Conservation (phyloP, 1,139 yeast species). For the Petasospora rhodanensis region DNA sequence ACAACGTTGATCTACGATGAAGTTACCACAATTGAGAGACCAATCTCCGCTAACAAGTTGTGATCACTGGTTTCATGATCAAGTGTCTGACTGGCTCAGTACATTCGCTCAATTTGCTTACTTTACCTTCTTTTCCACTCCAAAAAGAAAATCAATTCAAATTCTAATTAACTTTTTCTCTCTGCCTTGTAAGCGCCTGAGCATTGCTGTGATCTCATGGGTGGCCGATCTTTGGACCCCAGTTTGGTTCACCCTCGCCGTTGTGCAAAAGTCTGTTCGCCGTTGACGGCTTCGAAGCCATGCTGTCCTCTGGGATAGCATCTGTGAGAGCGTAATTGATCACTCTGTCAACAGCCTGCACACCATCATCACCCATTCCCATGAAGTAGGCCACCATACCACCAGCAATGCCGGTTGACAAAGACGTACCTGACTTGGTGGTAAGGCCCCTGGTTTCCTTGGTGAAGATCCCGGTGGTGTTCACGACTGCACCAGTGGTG, state of each 20-base stretch:
- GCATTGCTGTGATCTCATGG: slow-evolving; percentile 1
- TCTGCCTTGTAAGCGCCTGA: too few relatives aligned
- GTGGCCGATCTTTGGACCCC: slow-evolving; percentile 23
- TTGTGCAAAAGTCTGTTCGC: slow-evolving; percentile 38
- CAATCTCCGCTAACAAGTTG: slow-evolving; percentile 20
- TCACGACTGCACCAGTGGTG: slow-evolving; percentile 53
- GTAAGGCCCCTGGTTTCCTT: slow-evolving; percentile 19
- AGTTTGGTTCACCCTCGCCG: slow-evolving; percentile 34
- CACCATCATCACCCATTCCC: slow-evolving; percentile 51
- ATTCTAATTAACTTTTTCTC: too few relatives aligned
- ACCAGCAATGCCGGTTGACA: slow-evolving; percentile 71
- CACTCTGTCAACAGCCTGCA: slow-evolving; percentile 37
- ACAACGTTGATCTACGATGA: slow-evolving; percentile 58
- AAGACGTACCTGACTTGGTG: slow-evolving; percentile 67
- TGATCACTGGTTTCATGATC: slow-evolving; percentile 10
- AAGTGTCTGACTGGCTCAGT: too few relatives aligned
- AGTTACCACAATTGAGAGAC: slow-evolving; percentile 36
- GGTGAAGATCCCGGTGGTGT: slow-evolving; percentile 33
- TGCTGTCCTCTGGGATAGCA: slow-evolving; percentile 27
- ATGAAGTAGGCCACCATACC: slow-evolving; percentile 65
- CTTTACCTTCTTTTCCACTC: too few relatives aligned
- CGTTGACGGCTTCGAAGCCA: slow-evolving; percentile 32
- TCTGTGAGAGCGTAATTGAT: slow-evolving; percentile 25
- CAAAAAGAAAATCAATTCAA: too few relatives aligned
- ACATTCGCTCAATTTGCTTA: too few relatives aligned